Percentiles rank a stretch among this genome's conserved stretches.
Conservation (phyloP, 306 rosid genomes). For the cucumber (Cucumis sativus) region Cucumber_9930_V3 NC_026661.2:14618501-14619000, state of each 20-base stretch:
- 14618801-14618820: constrained; percentile 59
- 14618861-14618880: constrained; percentile 52
- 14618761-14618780: constrained; percentile 59
- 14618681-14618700: constrained; percentile 67
- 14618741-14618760: constrained; percentile 47
- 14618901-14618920: constrained; percentile 55
- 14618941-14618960: constrained; percentile 69
- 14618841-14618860: constrained; percentile 78
- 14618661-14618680: constrained; percentile 83
- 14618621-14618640: constrained; percentile 81
- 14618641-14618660: constrained; percentile 83
- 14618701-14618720: constrained; percentile 82
- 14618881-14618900: constrained; percentile 69
- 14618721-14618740: constrained; percentile 87
- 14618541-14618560: constrained; percentile 84
- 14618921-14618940: constrained; percentile 54
- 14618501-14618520: constrained; percentile 58
- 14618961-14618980: constrained; percentile 94
- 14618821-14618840: constrained; percentile 73
- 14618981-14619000: constrained; percentile 74
- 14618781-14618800: constrained; percentile 70
- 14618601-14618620: constrained; percentile 90
- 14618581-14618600: constrained; percentile 74
- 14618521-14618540: constrained; percentile 59
- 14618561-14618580: constrained; percentile 80